Evolutionary conservation across 2,329 filamentous ascomycete species (phyloP).

Genomic region (Diaporthe vexans): DNA sequence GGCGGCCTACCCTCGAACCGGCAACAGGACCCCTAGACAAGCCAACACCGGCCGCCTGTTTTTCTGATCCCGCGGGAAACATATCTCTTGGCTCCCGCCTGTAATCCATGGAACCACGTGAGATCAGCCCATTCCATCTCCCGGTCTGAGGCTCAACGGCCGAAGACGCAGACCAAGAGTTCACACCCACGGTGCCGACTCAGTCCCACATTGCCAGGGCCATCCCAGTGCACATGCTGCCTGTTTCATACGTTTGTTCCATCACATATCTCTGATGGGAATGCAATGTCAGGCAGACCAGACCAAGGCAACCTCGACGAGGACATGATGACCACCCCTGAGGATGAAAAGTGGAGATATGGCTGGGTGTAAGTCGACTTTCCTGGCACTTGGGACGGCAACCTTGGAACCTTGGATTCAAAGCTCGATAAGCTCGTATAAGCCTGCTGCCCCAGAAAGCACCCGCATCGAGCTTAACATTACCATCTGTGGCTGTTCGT

Average conservation of each 20-base stretch:
- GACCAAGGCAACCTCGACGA: too few relatives aligned
- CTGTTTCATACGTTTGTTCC: not conserved
- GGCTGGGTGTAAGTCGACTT: not conserved
- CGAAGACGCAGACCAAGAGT: not conserved
- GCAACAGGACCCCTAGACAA: conserved; percentile 3
- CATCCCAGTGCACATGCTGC: not conserved
- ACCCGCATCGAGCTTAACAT: not conserved
- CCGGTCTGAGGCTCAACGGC: not conserved
- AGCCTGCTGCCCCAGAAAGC: not conserved
- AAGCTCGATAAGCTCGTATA: not conserved
- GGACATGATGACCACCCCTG: too few relatives aligned
- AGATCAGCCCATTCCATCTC: not conserved
- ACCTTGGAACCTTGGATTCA: not conserved
- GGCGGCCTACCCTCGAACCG: conserved; percentile 1
- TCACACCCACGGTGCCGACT: too few relatives aligned
- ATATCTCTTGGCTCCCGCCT: conserved; percentile 2
- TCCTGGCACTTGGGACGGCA: not conserved
- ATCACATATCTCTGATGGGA: too few relatives aligned
- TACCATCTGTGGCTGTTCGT: not conserved
- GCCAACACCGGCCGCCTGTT: conserved; percentile 4
- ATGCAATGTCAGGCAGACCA: too few relatives aligned
- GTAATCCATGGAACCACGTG: not conserved
- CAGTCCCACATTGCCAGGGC: not conserved
- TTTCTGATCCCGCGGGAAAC: not conserved
- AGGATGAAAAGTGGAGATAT: too few relatives aligned